phyloP scores from a whole-genome alignment of 2,329 filamentous ascomycete species.

The Aspergillus neoniger region DNA sequence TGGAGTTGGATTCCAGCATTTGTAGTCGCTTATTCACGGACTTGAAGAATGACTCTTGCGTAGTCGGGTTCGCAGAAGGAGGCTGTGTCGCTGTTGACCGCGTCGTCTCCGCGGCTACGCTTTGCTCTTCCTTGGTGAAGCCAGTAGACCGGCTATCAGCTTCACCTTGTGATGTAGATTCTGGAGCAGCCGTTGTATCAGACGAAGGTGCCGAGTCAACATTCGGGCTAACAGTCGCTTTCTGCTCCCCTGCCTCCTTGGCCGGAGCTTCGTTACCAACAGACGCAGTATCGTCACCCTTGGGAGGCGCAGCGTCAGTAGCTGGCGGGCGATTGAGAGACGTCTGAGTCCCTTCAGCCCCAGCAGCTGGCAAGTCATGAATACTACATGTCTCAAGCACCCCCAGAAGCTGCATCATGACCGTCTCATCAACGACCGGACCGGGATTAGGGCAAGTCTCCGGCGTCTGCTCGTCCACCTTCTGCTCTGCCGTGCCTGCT shows the following conservation, averaged over 20 bases:
- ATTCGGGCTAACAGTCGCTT: constrained; percentile 20
- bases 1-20: constrained; percentile 88
- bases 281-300: constrained; percentile 3
- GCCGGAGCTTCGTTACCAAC: constrained; percentile 4
- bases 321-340: constrained; percentile 20
- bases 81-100: constrained; percentile 50
- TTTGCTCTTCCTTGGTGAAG: constrained; percentile 35
- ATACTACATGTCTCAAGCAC: constrained; percentile 20
- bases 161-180: constrained; percentile 26
- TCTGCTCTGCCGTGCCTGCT: constrained; percentile 26
- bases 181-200: constrained; percentile 18
- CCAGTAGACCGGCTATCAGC: constrained; percentile 24
- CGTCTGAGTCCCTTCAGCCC: constrained; percentile 18
- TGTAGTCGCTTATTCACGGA: constrained; percentile 90
- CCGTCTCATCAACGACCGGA: constrained; percentile 16
- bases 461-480: constrained; percentile 11
- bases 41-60: constrained; percentile 98
- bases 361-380: constrained; percentile 18
- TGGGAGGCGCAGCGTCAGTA: constrained; percentile 6
- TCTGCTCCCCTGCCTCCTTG: constrained; percentile 23
- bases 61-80: constrained; percentile 68
- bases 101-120: constrained; percentile 30
- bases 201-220: constrained; percentile 18
- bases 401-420: constrained; percentile 13
- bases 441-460: constrained; percentile 22